These are phyloP conservation scores for Daldinia childiae DNA, from an alignment of 495 filamentous ascomycete genomes.

Conservation along the genomic window DNA sequence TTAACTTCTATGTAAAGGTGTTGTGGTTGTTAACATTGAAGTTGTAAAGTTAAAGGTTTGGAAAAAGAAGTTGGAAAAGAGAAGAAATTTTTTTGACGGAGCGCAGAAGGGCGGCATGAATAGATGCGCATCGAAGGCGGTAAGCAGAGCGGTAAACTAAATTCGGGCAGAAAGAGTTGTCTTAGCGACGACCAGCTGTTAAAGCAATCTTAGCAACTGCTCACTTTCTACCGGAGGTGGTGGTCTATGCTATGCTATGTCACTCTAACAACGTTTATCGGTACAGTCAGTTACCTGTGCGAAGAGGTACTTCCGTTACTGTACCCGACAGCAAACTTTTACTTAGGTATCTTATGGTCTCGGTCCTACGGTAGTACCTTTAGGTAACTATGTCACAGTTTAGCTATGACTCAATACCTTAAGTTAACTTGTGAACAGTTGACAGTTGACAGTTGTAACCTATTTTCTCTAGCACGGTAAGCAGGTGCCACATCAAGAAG, in stretches of 20 bases:
- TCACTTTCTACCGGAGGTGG: neutral
- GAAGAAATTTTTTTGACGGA: neutral
- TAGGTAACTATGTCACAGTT: too few species aligned
- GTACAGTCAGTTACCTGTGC: neutral
- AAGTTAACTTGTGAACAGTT: neutral
- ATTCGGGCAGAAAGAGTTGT: neutral
- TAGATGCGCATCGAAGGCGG: neutral
- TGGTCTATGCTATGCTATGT: neutral
- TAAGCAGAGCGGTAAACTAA: neutral
- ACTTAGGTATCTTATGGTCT: too few species aligned
- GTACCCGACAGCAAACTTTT: too few species aligned
- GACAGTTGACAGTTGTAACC: neutral
- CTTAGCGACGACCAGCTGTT: neutral
- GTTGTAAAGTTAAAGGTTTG: neutral
- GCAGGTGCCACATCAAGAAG: slow-evolving; percentile 33
- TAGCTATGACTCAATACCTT: neutral
- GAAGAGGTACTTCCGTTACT: too few species aligned
- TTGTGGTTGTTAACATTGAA: neutral
- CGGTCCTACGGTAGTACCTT: too few species aligned
- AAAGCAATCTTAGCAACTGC: neutral
- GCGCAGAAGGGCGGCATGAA: neutral
- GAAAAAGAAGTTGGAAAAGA: neutral
- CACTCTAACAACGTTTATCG: neutral
- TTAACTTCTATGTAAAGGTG: neutral
- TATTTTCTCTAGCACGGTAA: slow-evolving; percentile 15